These are phyloP conservation scores for Ailanthus altissimus DNA, from an alignment of 345 rosid species.

Conservation along the genomic window DNA sequence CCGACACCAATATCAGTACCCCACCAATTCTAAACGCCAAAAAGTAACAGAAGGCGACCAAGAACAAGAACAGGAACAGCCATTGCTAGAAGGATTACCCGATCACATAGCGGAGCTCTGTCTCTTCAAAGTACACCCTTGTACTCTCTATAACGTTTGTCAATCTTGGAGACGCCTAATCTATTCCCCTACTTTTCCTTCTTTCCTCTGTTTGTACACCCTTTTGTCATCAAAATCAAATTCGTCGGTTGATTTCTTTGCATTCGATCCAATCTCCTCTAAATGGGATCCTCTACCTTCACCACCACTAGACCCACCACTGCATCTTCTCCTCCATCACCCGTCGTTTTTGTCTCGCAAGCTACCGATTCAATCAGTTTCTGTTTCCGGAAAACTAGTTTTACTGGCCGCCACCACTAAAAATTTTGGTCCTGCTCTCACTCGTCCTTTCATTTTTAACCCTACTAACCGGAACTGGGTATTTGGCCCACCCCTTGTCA, in stretches of 20 bases:
- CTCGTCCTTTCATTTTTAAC: slow-evolving; percentile 46
- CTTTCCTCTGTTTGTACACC: slow-evolving; percentile 47
- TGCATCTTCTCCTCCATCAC: slow-evolving; percentile 44
- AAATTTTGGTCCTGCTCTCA: slow-evolving; percentile 40
- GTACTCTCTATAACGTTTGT: slow-evolving; percentile 46
- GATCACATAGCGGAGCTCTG: slow-evolving; percentile 48
- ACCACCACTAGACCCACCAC: slow-evolving; percentile 40
- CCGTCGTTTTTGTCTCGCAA: slow-evolving; percentile 48
- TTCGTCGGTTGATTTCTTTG: slow-evolving; percentile 31
- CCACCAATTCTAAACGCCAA: slow-evolving; percentile 30
- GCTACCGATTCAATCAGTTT: slow-evolving; percentile 48
- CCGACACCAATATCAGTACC: too few species aligned
- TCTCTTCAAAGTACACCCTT: slow-evolving; percentile 43
- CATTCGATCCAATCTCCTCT: slow-evolving; percentile 47
- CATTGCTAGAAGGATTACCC: slow-evolving; percentile 55
- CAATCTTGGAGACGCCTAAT: slow-evolving; percentile 57
- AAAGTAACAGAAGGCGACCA: too few species aligned
- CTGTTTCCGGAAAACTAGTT: slow-evolving; percentile 38
- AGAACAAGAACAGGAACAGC: slow-evolving; percentile 21
- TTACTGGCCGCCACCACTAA: slow-evolving; percentile 50
- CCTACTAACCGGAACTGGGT: slow-evolving; percentile 39
- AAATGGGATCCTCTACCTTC: slow-evolving; percentile 47
- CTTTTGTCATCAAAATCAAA: slow-evolving; percentile 33
- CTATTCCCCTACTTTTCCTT: slow-evolving; percentile 52
- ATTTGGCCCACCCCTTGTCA: slow-evolving; percentile 38